Percentiles rank a stretch among this genome's conserved stretches.
Conservation (phyloP, 176 grass and related monocot species). For the Poa pratensis region DNA sequence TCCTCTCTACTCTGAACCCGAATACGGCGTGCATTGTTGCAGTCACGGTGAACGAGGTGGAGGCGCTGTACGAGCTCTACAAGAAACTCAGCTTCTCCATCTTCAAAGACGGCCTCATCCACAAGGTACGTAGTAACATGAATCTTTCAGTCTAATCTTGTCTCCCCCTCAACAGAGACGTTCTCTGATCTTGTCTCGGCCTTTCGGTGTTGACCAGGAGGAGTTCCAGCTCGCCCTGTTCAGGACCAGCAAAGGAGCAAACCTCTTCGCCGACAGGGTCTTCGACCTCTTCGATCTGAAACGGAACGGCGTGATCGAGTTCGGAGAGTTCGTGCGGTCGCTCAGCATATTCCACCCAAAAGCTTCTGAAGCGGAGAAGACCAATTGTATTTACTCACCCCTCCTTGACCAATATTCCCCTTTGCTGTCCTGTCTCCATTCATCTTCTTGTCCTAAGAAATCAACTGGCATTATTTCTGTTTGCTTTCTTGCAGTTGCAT, state of each 20-base stretch:
- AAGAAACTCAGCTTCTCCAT: slow-evolving; percentile 78
- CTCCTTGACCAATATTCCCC: no score
- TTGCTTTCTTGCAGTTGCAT: slow-evolving; percentile 64
- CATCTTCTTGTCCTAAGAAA: neutral
- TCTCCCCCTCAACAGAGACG: no score
- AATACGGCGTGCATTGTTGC: neutral
- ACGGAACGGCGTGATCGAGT: slow-evolving; percentile 71
- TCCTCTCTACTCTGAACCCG: no score
- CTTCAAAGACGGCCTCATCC: slow-evolving; percentile 79
- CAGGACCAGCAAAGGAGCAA: slow-evolving; percentile 62
- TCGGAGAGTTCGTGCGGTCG: slow-evolving; percentile 78
- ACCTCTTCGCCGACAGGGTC: slow-evolving; percentile 83
- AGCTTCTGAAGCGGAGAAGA: slow-evolving; percentile 53
- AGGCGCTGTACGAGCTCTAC: slow-evolving; percentile 76
- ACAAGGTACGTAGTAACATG: slow-evolving; percentile 77
- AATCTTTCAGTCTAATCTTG: no score
- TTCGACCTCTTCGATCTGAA: slow-evolving; percentile 83
- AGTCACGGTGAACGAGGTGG: slow-evolving; percentile 81
- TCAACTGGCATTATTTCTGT: neutral
- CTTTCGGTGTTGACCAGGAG: slow-evolving; percentile 49
- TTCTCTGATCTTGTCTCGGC: neutral
- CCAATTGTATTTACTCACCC: slow-evolving; percentile 45
- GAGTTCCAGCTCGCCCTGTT: slow-evolving; percentile 77
- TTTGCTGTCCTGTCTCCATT: neutral
- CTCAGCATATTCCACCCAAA: slow-evolving; percentile 77